A percentile compares a stretch with the other conserved stretches of the same genome.
Conservation (phyloP, 1,139 yeast species). For the Diutina pseudorugosa region DNA sequence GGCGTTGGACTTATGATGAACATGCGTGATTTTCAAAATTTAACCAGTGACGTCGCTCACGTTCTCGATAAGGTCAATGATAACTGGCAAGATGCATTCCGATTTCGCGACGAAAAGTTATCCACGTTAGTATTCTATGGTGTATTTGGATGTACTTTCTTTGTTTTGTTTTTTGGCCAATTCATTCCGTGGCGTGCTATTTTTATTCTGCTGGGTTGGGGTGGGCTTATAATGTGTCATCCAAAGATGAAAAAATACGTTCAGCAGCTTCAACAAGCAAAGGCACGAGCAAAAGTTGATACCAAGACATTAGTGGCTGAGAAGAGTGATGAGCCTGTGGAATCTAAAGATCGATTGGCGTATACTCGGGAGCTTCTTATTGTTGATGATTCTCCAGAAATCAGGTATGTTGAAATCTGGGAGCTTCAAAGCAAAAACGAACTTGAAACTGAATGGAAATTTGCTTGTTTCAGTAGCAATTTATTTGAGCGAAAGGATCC, state of each 20-base stretch:
- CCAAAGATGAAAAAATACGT: not conserved
- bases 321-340: not conserved
- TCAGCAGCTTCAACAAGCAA: not conserved
- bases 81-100: conserved; percentile 52
- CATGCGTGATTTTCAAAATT: conserved; percentile 51
- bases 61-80: conserved; percentile 41
- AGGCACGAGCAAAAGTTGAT: not conserved
- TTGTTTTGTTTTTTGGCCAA: conserved; percentile 41
- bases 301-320: not conserved
- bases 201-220: conserved; percentile 1
- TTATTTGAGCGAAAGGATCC: conserved; percentile 43
- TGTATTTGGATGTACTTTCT: conserved; percentile 20
- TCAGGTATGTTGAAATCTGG: conserved; percentile 54
- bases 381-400: conserved; percentile 57
- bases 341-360: not conserved
- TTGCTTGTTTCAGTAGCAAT: conserved; percentile 20
- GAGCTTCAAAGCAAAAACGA: conserved; percentile 62
- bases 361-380: conserved; percentile 18
- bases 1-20: conserved; percentile 27
- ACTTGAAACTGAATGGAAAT: conserved; percentile 47
- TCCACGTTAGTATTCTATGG: conserved; percentile 45
- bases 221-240: not conserved
- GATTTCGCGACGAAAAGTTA: conserved; percentile 57
- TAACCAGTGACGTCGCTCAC: conserved; percentile 44
- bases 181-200: conserved; percentile 29